A percentile compares a stretch with the other conserved stretches of the same genome.
Evolutionary conservation across 1,284 basidiomycete genomes (phyloP).

Genomic region (Cryptococcus floricola): DNA sequence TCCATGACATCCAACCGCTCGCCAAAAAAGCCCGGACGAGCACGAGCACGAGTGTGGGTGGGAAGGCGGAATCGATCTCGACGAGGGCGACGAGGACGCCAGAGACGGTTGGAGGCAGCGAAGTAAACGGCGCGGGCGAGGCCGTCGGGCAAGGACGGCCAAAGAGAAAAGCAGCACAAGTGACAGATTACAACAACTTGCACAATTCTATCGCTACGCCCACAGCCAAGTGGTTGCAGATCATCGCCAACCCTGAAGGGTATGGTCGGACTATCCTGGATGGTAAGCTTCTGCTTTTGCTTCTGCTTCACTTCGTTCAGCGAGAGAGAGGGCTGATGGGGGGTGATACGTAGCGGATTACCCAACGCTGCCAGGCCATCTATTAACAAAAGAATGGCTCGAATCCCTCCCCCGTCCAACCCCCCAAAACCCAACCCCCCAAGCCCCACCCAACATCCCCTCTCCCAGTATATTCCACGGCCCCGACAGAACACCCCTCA

Average conservation of each 20-base stretch:
- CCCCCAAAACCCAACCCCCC: background rate
- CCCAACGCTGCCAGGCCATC: slow-evolving; percentile 7
- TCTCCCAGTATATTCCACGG: slow-evolving; percentile 22
- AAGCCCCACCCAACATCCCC: too few relatives aligned
- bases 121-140: background rate
- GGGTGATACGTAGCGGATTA: slow-evolving; percentile 7
- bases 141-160: slow-evolving; percentile 23
- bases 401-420: background rate
- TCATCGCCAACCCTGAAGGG: slow-evolving; percentile 44
- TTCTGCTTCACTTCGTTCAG: background rate
- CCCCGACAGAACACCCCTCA: slow-evolving; percentile 36
- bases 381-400: slow-evolving; percentile 16
- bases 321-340: slow-evolving; percentile 4
- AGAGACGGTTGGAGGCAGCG: background rate
- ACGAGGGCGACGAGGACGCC: background rate
- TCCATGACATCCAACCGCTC: background rate
- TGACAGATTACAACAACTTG: slow-evolving; percentile 42
- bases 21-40: slow-evolving; percentile 4
- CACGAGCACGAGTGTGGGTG: background rate
- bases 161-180: slow-evolving; percentile 35
- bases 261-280: slow-evolving; percentile 35
- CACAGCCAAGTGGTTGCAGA: slow-evolving; percentile 44
- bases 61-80: background rate
- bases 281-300: slow-evolving; percentile 16
- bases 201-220: slow-evolving; percentile 47